Conservation (phyloP, 306 rosid species). For the Abrus precatorius region DNA sequence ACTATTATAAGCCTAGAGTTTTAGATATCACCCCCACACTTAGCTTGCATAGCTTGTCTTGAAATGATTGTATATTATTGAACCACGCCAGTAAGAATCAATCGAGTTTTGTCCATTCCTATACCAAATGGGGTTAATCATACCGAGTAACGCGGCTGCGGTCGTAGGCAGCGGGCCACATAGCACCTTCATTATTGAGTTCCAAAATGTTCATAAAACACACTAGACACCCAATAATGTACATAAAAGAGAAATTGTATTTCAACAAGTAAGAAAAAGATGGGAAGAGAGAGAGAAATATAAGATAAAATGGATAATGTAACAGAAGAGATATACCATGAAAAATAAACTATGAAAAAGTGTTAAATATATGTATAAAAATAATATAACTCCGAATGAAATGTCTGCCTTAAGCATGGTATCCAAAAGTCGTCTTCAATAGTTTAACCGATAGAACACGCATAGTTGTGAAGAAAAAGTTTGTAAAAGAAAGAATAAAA, state of each 20-base stretch:
- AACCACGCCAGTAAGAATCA: constrained; percentile 35
- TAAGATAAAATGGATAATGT: not conserved
- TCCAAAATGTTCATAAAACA: not conserved
- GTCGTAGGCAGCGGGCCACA: constrained; percentile 46
- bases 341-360: not conserved
- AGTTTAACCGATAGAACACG: constrained; percentile 36
- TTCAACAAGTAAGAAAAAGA: not conserved
- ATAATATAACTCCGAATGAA: not conserved
- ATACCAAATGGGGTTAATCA: constrained; percentile 31
- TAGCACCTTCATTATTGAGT: constrained; percentile 45
- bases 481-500: constrained; percentile 21
- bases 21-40: not conserved
- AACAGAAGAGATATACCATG: not conserved
- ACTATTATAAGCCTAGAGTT: not conserved
- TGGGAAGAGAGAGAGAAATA: not conserved
- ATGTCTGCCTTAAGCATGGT: constrained; percentile 28
- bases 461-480: constrained; percentile 31
- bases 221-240: constrained; percentile 48
- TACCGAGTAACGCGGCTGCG: constrained; percentile 43
- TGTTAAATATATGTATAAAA: not conserved
- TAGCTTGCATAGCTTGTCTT: constrained; percentile 18
- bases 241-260: not conserved
- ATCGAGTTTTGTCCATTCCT: constrained; percentile 39
- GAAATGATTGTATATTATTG: constrained; percentile 38
- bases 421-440: constrained; percentile 38